phyloP scores from a whole-genome alignment of 108 stramenopile species.

The Aurantiochytrium sp. region DNA sequence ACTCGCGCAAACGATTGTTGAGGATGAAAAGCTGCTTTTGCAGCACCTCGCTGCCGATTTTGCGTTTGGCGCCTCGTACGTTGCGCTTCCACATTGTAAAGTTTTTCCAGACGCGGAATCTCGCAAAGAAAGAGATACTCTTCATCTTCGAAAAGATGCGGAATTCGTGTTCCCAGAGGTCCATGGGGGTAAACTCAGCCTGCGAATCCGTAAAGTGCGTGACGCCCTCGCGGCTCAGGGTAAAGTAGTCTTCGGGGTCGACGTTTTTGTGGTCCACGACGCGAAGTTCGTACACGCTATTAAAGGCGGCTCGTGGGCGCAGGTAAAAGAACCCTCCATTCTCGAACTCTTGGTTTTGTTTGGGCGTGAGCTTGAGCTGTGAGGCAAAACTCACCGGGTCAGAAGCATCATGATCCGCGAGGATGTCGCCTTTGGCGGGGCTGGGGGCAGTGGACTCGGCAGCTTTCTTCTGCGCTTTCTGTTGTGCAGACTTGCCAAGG shows the following conservation, averaged over 20 bases:
- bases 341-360: background rate
- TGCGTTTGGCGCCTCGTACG: conserved; percentile 33
- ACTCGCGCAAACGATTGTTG: conserved; percentile 32
- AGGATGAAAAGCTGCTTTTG: conserved; percentile 39
- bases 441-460: no score
- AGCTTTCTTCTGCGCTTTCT: no score
- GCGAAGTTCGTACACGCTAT: conserved; percentile 16
- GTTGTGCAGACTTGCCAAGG: no score
- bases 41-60: conserved; percentile 20
- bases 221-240: conserved; percentile 24
- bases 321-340: background rate
- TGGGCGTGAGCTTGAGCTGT: background rate
- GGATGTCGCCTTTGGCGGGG: no score
- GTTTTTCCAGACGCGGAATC: conserved; percentile 47
- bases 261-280: background rate
- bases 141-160: conserved; percentile 41
- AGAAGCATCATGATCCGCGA: no score
- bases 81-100: conserved; percentile 48
- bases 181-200: conserved; percentile 53
- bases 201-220: conserved; percentile 36
- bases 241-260: conserved; percentile 17
- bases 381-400: background rate
- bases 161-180: conserved; percentile 54
- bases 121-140: conserved; percentile 39
- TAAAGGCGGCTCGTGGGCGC: background rate